Conservation (phyloP, 495 filamentous ascomycete species). For the Elaphomyces granulatus region DNA sequence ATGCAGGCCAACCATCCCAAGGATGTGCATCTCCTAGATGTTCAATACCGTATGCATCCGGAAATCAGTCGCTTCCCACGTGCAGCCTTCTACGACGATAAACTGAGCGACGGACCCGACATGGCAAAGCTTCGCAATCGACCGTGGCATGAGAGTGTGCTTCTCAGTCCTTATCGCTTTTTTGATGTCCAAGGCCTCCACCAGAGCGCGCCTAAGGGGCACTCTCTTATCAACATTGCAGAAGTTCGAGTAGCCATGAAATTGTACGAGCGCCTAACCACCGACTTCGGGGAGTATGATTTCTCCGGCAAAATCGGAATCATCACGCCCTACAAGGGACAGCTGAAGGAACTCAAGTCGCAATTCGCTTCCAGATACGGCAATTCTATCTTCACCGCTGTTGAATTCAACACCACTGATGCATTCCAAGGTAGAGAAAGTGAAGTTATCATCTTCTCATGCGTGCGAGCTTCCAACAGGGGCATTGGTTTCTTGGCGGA, state of each 20-base stretch:
- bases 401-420: slow-evolving; percentile 98
- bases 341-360: slow-evolving; percentile 63
- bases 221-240: slow-evolving; percentile 79
- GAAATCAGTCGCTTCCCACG: slow-evolving; percentile 86
- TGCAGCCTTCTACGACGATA: slow-evolving; percentile 77
- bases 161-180: slow-evolving; percentile 91
- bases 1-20: slow-evolving; percentile 87
- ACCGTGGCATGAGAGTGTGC: slow-evolving; percentile 69
- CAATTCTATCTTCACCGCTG: slow-evolving; percentile 51
- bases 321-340: slow-evolving; percentile 93
- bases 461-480: slow-evolving; percentile 79
- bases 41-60: slow-evolving; percentile 98
- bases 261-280: slow-evolving; percentile 61
- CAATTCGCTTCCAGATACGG: slow-evolving; percentile 61
- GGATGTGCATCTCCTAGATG: slow-evolving; percentile 88
- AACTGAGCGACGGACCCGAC: slow-evolving; percentile 65
- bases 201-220: slow-evolving; percentile 56
- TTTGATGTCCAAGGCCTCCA: slow-evolving; percentile 91
- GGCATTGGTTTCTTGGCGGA: slow-evolving; percentile 97
- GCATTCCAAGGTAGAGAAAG: slow-evolving; percentile 95
- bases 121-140: slow-evolving; percentile 62
- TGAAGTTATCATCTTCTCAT: slow-evolving; percentile 98
- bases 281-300: slow-evolving; percentile 52
- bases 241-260: slow-evolving; percentile 75
- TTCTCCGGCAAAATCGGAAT: slow-evolving; percentile 80